Base-by-base conservation (phyloP, 768 basidiomycete genomes). In the Termitomyces sp. region DNA sequence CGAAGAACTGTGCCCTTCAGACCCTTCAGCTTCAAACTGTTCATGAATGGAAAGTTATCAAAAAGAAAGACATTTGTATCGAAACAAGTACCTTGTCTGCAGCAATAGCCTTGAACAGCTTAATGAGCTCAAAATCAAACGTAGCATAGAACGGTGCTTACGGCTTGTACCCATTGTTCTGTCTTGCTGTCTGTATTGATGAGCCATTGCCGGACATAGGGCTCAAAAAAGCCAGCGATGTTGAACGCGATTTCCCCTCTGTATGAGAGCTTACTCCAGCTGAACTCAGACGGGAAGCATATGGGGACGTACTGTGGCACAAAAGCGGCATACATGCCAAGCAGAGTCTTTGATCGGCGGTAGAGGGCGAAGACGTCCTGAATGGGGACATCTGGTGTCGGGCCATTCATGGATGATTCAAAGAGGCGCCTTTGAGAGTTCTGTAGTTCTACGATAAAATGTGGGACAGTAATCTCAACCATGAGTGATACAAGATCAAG, bases 1-100 rank as follows among this genome's bases (percentile, higher is more conserved):
- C 0, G 96, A 98, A n/a, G 96, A 95, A 67, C 94, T 96, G 68
- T 96, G 92, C 0, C 91, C 91, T 73, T 92, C 86, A 12, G 79
- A 61, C 62, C 91, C 83, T 76, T 94, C 84, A 59, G 92, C 81
- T 78, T 94, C 82, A 66, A 92, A 93, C 88, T 91, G 63, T 33
- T 39, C 8, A 20, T 51, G 2, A 4, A 58, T 32, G 0, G 12
- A 7, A 46, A 57, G 4, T 18, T 53, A 22, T 46, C 36, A 8
- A 50, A 12, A 50, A 28, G 28, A 52, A 66, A 32, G 64, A 45
- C 58, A 20, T 40, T 46, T 18, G 28, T 12, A 18, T 39, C 2
- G 39, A 33, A 39, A 59, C 11, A 18, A 87, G 71, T 66, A 70
- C 69, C 63, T 85, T 86, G 70, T 93, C 92, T 3, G 85, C 84